These are phyloP conservation scores for Petunia hybrid DNA, from an alignment of 305 asterid genomes.

Conservation along the genomic window DNA sequence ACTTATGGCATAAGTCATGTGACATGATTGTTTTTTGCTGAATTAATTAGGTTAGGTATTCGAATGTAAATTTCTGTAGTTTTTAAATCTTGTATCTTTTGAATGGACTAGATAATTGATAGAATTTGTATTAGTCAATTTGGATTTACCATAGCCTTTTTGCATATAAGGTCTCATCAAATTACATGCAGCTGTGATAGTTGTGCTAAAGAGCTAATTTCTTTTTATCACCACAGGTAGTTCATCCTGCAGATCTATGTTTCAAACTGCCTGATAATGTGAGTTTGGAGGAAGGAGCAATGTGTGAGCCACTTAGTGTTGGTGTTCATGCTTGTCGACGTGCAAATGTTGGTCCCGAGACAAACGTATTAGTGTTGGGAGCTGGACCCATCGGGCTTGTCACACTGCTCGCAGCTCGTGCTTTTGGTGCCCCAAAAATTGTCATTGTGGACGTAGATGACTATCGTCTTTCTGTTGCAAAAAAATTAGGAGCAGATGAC, in stretches of 20 bases:
- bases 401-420: slow-evolving; percentile 84
- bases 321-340: slow-evolving; percentile 93
- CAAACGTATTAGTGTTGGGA: slow-evolving; percentile 84
- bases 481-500: slow-evolving; percentile 80
- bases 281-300: slow-evolving; percentile 93
- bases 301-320: slow-evolving; percentile 94
- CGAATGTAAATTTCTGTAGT: background rate
- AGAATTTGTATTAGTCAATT: background rate
- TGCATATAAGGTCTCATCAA: background rate
- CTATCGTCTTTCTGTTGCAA: slow-evolving; percentile 81
- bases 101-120: background rate
- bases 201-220: background rate
- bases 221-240: slow-evolving; percentile 53
- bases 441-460: slow-evolving; percentile 81
- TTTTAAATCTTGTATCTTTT: background rate
- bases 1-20: background rate
- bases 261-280: slow-evolving; percentile 82
- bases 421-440: slow-evolving; percentile 84
- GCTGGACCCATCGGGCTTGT: slow-evolving; percentile 94
- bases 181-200: background rate
- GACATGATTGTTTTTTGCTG: background rate
- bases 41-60: background rate
- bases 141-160: background rate
- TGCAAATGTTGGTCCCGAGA: slow-evolving; percentile 81
- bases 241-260: slow-evolving; percentile 83